Conservation (phyloP, 2,329 filamentous ascomycete genomes). For the Hypoxylon sp. region DNA sequence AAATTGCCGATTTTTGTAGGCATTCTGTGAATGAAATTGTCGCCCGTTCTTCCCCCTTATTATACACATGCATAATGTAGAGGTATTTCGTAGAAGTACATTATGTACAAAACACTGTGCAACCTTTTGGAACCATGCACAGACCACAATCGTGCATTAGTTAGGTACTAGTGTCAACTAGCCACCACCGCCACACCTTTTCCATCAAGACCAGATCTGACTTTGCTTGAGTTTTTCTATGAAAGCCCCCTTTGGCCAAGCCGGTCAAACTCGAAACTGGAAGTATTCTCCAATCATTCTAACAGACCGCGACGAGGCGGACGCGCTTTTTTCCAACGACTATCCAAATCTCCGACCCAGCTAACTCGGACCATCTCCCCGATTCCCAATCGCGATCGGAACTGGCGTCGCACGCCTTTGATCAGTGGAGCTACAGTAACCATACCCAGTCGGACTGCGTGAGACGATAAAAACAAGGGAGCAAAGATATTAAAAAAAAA, state of each 20-base stretch:
- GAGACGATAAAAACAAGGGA: conserved; percentile 12
- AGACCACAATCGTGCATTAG: background rate
- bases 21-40: background rate
- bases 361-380: conserved; percentile 38
- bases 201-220: conserved; percentile 7
- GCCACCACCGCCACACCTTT: conserved; percentile 31
- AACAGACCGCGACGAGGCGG: conserved; percentile 42
- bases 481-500: conserved; percentile 1
- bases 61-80: too few relatives aligned
- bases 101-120: background rate
- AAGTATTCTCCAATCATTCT: conserved; percentile 41
- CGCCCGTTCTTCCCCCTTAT: background rate
- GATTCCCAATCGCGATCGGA: conserved; percentile 43
- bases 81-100: background rate
- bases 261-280: conserved; percentile 29
- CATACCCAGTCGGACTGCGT: conserved; percentile 13
- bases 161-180: conserved; percentile 1
- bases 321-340: conserved; percentile 42
- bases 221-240: conserved; percentile 3
- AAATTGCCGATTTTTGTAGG: background rate
- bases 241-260: conserved; percentile 27
- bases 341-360: conserved; percentile 40
- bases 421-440: conserved; percentile 37
- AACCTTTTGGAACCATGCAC: background rate
- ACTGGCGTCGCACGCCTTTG: conserved; percentile 43